A percentile compares a stretch with the other conserved stretches of the same genome.
phyloP scores from a whole-genome alignment of 176 grass and related monocot species.

The Oryza coarctata region DNA sequence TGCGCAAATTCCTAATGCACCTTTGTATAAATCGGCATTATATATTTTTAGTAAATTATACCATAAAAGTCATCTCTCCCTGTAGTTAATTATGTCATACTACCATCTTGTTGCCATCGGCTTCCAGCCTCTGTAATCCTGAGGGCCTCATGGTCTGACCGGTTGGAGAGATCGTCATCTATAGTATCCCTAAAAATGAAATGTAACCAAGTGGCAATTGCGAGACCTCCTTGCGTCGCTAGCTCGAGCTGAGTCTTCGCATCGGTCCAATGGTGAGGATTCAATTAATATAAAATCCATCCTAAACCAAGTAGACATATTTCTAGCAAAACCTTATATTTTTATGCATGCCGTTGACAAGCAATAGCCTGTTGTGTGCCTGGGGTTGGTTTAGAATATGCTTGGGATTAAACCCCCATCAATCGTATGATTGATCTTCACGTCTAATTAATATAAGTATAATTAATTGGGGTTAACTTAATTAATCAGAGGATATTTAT shows the following conservation, averaged over 20 bases:
- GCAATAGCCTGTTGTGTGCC: no score
- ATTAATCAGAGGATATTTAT: background rate
- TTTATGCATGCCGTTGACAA: background rate
- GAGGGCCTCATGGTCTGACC: no score
- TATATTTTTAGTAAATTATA: no score
- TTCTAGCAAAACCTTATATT: background rate
- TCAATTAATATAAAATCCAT: background rate
- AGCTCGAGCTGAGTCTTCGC: background rate
- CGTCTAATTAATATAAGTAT: background rate
- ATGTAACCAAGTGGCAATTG: no score
- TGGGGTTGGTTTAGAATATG: background rate
- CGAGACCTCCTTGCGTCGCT: accelerated
- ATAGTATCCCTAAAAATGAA: no score
- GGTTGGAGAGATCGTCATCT: no score
- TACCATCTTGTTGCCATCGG: no score
- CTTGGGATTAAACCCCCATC: background rate
- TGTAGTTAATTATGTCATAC: no score
- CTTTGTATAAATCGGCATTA: no score
- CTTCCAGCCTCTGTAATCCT: no score
- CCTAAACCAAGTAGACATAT: background rate
- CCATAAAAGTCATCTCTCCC: no score
- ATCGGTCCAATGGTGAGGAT: background rate
- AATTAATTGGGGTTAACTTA: background rate
- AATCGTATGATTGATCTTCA: background rate
- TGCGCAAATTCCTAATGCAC: no score